A percentile compares a stretch with the other conserved stretches of the same genome.
Evolutionary conservation across 176 grass and related monocot genomes (phyloP).

Genomic region (Zoysia pacifica): DNA sequence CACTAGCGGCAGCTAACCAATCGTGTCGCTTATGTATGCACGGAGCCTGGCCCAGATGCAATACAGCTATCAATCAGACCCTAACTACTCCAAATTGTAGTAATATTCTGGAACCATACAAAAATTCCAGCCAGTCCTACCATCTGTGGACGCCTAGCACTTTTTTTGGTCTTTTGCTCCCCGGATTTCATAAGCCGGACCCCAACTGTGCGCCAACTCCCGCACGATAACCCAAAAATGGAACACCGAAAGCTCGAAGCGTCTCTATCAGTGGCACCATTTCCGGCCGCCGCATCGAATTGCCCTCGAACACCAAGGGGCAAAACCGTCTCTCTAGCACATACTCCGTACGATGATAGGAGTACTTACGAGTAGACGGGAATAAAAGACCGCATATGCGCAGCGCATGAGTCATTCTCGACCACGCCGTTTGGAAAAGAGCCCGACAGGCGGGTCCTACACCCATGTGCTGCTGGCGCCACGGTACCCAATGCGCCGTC

Average conservation of each 20-base stretch:
- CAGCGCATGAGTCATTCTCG: neutral
- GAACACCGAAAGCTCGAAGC: neutral
- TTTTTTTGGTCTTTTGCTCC: conserved; percentile 5
- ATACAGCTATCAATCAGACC: too few species aligned
- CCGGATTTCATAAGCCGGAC: neutral
- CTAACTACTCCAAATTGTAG: too few species aligned
- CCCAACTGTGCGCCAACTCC: conserved; percentile 8
- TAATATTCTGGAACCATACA: neutral
- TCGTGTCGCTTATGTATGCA: too few species aligned
- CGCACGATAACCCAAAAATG: neutral
- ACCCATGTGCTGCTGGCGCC: conserved; percentile 3
- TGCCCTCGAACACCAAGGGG: neutral
- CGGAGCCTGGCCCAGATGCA: too few species aligned
- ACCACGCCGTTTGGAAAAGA: conserved; percentile 37
- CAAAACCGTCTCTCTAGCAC: neutral
- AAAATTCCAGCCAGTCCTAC: conserved; percentile 12
- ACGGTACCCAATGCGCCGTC: neutral
- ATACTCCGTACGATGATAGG: too few species aligned
- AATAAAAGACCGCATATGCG: neutral
- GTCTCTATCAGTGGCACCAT: conserved; percentile 21
- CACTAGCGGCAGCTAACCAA: too few species aligned
- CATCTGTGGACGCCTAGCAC: neutral
- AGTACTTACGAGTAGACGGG: neutral
- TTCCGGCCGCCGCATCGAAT: neutral
- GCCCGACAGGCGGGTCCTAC: conserved; percentile 31